phyloP scores from a whole-genome alignment of 768 basidiomycete genomes.

The Calocera viscosa region DNA sequence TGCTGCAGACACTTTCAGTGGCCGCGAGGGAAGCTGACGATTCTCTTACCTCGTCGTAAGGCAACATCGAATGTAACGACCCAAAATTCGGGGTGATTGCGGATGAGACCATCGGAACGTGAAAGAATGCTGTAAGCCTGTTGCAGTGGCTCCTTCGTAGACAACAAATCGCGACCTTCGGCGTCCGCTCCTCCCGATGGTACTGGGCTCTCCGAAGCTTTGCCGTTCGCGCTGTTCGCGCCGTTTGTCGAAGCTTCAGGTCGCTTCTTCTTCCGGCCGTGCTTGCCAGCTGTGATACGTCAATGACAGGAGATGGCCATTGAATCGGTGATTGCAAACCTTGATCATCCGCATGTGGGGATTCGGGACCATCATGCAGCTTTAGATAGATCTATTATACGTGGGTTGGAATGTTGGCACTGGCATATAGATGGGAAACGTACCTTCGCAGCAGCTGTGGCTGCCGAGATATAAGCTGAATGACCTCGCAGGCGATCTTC shows the following conservation, averaged over 20 bases:
- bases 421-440: conserved; percentile 12
- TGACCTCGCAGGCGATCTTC: conserved; percentile 70
- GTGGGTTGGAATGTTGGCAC: conserved; percentile 14
- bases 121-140: conserved; percentile 58
- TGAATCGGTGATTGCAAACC: conserved; percentile 10
- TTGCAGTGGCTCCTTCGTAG: conserved; percentile 53
- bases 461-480: conserved; percentile 61
- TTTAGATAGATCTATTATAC: conserved; percentile 53
- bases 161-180: conserved; percentile 59
- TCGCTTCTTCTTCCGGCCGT: conserved; percentile 76
- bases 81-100: conserved; percentile 56
- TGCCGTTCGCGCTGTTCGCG: conserved; percentile 20
- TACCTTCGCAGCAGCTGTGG: conserved; percentile 58
- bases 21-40: neutral
- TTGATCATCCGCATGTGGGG: conserved; percentile 31
- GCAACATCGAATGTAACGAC: conserved; percentile 67
- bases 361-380: conserved; percentile 57
- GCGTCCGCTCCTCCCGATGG: conserved; percentile 68
- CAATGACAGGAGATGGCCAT: neutral
- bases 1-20: conserved; percentile 33
- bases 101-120: conserved; percentile 45
- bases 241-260: conserved; percentile 40
- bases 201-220: conserved; percentile 36
- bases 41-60: conserved; percentile 56
- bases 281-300: conserved; percentile 49